phyloP scores from a whole-genome alignment of 345 rosid genomes.

The Populus deltoides region DNA sequence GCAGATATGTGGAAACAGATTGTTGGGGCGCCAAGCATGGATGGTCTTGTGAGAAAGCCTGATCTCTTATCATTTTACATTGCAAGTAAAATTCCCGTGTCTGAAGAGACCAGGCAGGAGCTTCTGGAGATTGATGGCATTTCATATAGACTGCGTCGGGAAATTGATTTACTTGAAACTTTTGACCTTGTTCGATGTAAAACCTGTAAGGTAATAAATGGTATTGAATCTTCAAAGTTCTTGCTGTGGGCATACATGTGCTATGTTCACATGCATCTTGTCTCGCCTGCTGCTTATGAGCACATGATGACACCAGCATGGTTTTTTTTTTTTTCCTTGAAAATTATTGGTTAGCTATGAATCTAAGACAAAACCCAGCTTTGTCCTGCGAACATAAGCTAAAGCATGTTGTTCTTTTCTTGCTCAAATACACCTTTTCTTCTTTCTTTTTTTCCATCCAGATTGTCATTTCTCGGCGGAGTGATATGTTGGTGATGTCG shows the following conservation, averaged over 20 bases:
- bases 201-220: constrained; percentile 59
- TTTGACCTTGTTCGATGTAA: constrained; percentile 75
- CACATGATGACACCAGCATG: neutral
- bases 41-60: constrained; percentile 66
- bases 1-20: constrained; percentile 94
- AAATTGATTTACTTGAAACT: constrained; percentile 72
- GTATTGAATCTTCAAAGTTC: constrained; percentile 4
- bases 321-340: neutral
- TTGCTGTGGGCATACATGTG: neutral
- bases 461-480: constrained; percentile 77
- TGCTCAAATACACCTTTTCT: neutral
- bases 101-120: constrained; percentile 83
- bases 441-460: constrained; percentile 24
- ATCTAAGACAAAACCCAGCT: neutral
- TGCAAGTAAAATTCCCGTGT: constrained; percentile 91
- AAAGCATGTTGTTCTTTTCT: neutral
- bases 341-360: neutral
- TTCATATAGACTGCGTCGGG: constrained; percentile 80
- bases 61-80: constrained; percentile 77
- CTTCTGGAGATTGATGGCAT: constrained; percentile 89
- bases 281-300: neutral
- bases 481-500: constrained; percentile 97
- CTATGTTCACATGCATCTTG: neutral
- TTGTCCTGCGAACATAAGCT: neutral
- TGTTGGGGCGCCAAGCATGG: constrained; percentile 73